Evolutionary conservation across 495 filamentous ascomycete species (phyloP).

Genomic region (Aspergillus indologenus): DNA sequence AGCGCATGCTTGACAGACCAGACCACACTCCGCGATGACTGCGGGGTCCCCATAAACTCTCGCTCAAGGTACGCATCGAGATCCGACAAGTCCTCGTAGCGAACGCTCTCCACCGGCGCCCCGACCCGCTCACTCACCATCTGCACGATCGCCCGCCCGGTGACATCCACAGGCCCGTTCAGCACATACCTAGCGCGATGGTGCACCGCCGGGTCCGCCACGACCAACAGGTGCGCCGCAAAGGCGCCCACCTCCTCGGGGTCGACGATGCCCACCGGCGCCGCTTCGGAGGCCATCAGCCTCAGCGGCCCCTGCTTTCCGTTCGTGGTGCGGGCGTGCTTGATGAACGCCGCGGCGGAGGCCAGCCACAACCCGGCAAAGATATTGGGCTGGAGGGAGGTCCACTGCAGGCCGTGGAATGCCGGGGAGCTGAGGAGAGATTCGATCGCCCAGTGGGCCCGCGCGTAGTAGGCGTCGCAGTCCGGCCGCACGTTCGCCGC

Average conservation of each 20-base stretch:
- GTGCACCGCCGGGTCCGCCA: conserved; percentile 30
- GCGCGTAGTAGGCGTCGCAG: conserved; percentile 37
- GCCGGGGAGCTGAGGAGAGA: conserved; percentile 35
- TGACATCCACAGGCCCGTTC: conserved; percentile 44
- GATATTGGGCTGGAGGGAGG: conserved; percentile 44
- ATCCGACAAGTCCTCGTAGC: conserved; percentile 35
- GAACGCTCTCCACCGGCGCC: conserved; percentile 30
- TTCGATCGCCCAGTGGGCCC: conserved; percentile 47
- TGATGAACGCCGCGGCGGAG: conserved; percentile 28
- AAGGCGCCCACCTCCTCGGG: conserved; percentile 37
- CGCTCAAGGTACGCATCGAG: conserved; percentile 22
- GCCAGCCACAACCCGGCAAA: conserved; percentile 28
- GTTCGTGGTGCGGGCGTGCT: conserved; percentile 36
- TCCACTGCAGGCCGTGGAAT: conserved; percentile 42
- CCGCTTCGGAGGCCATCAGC: conserved; percentile 29
- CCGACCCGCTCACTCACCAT: conserved; percentile 43
- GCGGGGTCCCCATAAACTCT: conserved; percentile 6
- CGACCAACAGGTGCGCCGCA: conserved; percentile 38
- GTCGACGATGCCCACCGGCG: conserved; percentile 38
- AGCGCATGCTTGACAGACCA: conserved; percentile 24
- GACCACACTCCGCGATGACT: conserved; percentile 27
- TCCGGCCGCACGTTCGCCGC: conserved; percentile 43
- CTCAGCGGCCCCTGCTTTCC: conserved; percentile 33
- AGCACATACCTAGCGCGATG: conserved; percentile 41
- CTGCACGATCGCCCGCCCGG: conserved; percentile 35